Percentiles rank a stretch among this genome's conserved stretches.
Conservation (phyloP, 345 rosid genomes). For the Citrus trifoliata region DNA sequence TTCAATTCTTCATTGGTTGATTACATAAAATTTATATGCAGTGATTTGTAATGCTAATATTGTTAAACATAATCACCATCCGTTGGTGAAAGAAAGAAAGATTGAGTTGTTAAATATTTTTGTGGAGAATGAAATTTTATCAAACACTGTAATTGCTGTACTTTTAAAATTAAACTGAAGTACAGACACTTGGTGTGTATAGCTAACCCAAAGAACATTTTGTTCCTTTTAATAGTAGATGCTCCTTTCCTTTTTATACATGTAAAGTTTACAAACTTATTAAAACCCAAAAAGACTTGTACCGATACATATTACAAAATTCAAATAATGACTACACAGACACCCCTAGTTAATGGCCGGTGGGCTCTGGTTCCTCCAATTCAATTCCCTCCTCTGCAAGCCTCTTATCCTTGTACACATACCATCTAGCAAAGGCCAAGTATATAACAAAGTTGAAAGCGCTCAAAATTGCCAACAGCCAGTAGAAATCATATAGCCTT, state of each 20-base stretch:
- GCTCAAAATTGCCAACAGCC: slow-evolving; percentile 72
- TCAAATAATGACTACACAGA: neutral
- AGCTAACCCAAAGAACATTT: neutral
- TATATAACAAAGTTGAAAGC: slow-evolving; percentile 52
- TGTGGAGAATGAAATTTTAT: too few relatives aligned
- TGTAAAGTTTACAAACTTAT: slow-evolving; percentile 7
- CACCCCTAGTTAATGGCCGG: slow-evolving; percentile 26
- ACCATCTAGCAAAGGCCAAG: slow-evolving; percentile 68
- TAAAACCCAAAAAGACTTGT: neutral
- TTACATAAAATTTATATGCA: too few relatives aligned
- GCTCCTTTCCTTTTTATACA: slow-evolving; percentile 6
- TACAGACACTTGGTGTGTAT: neutral
- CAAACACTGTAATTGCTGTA: neutral
- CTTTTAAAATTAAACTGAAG: neutral
- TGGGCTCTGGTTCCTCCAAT: slow-evolving; percentile 48
- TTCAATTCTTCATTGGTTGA: too few relatives aligned
- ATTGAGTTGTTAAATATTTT: too few relatives aligned
- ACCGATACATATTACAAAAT: neutral
- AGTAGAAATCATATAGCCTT: slow-evolving; percentile 75
- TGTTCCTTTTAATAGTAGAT: neutral
- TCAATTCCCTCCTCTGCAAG: slow-evolving; percentile 68
- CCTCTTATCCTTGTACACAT: slow-evolving; percentile 91
- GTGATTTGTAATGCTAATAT: too few relatives aligned
- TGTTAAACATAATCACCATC: too few relatives aligned
- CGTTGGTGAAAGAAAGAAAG: too few relatives aligned